These are phyloP conservation scores for Acephala macrosclerotiorum DNA, from an alignment of 2,329 filamentous ascomycete genomes.

Conservation along the genomic window DNA sequence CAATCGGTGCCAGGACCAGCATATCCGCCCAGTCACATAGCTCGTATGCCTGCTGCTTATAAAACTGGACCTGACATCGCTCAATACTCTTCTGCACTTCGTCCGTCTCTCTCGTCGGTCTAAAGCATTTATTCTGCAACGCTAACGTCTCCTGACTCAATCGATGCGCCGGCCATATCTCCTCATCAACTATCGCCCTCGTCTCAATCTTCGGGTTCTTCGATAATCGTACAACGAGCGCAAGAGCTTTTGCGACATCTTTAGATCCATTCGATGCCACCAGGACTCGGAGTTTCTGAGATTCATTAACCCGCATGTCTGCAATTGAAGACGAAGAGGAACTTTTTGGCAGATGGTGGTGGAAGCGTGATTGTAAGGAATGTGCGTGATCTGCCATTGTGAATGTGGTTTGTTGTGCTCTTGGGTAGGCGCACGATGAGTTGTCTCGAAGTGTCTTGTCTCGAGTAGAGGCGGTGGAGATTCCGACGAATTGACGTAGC, in stretches of 20 bases:
- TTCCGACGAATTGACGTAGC: conserved; percentile 8
- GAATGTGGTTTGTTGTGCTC: neutral
- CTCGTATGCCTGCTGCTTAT: conserved; percentile 63
- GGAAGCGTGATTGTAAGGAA: conserved; percentile 7
- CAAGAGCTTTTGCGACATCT: conserved; percentile 70
- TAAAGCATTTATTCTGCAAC: conserved; percentile 60
- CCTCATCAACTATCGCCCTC: conserved; percentile 69
- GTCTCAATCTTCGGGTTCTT: conserved; percentile 69
- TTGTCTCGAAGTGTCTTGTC: conserved; percentile 5
- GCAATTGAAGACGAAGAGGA: conserved; percentile 39
- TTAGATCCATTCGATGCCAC: conserved; percentile 70
- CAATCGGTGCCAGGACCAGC: conserved; percentile 82
- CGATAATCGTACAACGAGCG: conserved; percentile 71
- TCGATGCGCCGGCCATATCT: conserved; percentile 57
- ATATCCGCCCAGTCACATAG: conserved; percentile 89
- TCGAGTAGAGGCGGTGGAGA: conserved; percentile 13
- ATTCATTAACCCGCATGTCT: conserved; percentile 55
- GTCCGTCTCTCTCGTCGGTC: conserved; percentile 31
- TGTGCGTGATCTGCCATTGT: conserved; percentile 15
- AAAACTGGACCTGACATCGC: conserved; percentile 53
- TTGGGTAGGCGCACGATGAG: conserved; percentile 7
- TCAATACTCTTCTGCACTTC: conserved; percentile 39
- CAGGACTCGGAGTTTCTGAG: conserved; percentile 64
- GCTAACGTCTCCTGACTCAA: conserved; percentile 69
- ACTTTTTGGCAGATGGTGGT: neutral